phyloP scores from a whole-genome alignment of 2,329 filamentous ascomycete genomes.

The Hortaea werneckii region DNA sequence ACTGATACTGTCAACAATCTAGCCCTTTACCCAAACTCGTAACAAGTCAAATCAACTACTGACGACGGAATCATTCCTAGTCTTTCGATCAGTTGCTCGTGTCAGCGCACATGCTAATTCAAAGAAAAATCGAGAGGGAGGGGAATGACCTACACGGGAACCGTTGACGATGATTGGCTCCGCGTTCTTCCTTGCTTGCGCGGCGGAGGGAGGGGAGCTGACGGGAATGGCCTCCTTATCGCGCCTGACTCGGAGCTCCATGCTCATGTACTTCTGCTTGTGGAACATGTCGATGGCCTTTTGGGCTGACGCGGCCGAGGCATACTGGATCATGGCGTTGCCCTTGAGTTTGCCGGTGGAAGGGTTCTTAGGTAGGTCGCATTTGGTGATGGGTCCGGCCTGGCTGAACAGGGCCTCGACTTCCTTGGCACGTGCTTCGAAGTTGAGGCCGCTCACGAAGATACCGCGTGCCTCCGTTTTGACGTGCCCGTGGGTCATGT shows the following conservation, averaged over 20 bases:
- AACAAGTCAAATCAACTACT: too few relatives aligned
- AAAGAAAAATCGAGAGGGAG: too few relatives aligned
- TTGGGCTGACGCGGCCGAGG: conserved; percentile 14
- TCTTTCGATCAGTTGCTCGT: too few relatives aligned
- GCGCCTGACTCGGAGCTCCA: conserved; percentile 16
- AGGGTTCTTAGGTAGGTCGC: conserved; percentile 15
- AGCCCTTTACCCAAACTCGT: too few relatives aligned
- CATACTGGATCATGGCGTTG: conserved; percentile 19
- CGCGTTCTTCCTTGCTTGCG: conserved; percentile 1
- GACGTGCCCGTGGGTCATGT: conserved; percentile 14
- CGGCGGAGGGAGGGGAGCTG: conserved; percentile 9
- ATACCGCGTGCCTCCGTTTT: conserved; percentile 19
- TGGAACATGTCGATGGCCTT: conserved; percentile 18
- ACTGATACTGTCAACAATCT: too few relatives aligned
- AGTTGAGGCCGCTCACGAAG: conserved; percentile 20
- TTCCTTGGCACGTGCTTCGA: conserved; percentile 16
- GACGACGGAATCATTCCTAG: too few relatives aligned
- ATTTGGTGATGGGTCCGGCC: conserved; percentile 17
- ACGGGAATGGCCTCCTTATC: conserved; percentile 18
- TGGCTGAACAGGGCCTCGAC: conserved; percentile 16
- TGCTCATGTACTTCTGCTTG: conserved; percentile 13
- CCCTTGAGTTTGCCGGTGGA: conserved; percentile 19
- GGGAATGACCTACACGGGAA: conserved; percentile 8
- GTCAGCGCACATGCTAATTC: too few relatives aligned
- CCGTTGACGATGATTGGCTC: conserved; percentile 12